Conservation (phyloP, 352 stramenopile species). For the Phytophthora nicotianae region DNA sequence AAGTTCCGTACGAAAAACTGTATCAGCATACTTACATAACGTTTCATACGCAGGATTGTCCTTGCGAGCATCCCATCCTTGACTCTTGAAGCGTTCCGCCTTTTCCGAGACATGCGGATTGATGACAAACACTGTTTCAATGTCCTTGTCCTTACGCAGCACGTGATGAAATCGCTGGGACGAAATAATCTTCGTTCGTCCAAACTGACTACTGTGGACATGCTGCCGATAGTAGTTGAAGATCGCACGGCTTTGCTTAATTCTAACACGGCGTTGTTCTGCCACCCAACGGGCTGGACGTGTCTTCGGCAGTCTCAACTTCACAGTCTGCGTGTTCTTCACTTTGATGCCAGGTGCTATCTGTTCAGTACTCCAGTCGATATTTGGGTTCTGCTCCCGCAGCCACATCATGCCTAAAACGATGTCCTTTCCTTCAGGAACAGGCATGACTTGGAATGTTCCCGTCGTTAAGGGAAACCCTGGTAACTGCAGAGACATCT, state of each 20-base stretch:
- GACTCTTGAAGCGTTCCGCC: slow-evolving; percentile 7
- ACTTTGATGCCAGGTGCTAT: slow-evolving; percentile 6
- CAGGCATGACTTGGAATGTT: slow-evolving; percentile 15
- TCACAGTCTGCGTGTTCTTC: neutral
- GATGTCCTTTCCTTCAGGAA: slow-evolving; percentile 16
- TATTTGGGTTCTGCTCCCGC: slow-evolving; percentile 24
- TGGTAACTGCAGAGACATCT: slow-evolving; percentile 15
- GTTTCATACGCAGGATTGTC: slow-evolving; percentile 1
- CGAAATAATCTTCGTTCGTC: slow-evolving; percentile 19
- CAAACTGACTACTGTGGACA: too few species aligned
- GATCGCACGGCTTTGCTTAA: too few species aligned
- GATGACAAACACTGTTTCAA: slow-evolving; percentile 9
- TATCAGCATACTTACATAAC: slow-evolving; percentile 4
- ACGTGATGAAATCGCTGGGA: neutral
- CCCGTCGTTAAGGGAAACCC: slow-evolving; percentile 4
- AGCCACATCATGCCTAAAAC: slow-evolving; percentile 27
- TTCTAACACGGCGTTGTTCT: too few species aligned
- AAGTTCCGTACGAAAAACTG: neutral
- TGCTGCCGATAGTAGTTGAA: too few species aligned
- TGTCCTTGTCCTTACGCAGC: slow-evolving; percentile 2
- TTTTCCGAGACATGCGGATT: slow-evolving; percentile 19
- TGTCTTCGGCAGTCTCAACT: slow-evolving; percentile 6
- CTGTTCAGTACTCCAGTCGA: slow-evolving; percentile 14
- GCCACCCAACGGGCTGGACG: slow-evolving; percentile 4
- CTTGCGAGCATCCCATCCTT: slow-evolving; percentile 6